These are phyloP conservation scores for Alnus glutinosa DNA, from an alignment of 306 rosid species.

Conservation along the genomic window DNA sequence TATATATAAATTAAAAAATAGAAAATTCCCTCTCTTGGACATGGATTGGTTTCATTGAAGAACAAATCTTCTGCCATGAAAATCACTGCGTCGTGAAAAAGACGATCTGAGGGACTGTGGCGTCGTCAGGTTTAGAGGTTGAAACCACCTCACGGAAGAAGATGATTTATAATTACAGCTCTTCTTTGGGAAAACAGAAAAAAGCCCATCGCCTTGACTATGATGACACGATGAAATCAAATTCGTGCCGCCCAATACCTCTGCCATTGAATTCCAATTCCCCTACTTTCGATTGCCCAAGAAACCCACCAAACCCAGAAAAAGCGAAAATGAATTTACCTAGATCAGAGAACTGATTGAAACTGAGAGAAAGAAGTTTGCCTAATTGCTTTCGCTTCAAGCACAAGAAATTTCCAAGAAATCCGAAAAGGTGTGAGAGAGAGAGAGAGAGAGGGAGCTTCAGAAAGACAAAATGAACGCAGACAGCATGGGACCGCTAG, in stretches of 20 bases:
- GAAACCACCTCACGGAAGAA: slow-evolving; percentile 25
- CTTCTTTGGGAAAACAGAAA: slow-evolving; percentile 36
- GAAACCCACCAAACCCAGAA: not conserved
- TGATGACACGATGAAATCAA: slow-evolving; percentile 46
- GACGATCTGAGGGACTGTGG: slow-evolving; percentile 40
- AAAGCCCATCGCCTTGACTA: slow-evolving; percentile 20
- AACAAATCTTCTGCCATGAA: slow-evolving; percentile 39
- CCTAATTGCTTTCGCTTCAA: not conserved
- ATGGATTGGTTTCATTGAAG: slow-evolving; percentile 33
- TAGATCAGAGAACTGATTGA: not conserved
- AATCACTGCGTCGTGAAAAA: slow-evolving; percentile 26
- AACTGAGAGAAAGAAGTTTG: too few species aligned
- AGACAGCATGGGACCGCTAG: not conserved
- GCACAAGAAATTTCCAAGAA: not conserved
- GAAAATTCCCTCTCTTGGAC: slow-evolving; percentile 26
- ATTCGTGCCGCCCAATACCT: slow-evolving; percentile 45
- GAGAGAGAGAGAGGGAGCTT: not conserved
- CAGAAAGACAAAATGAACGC: not conserved
- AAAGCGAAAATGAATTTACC: not conserved
- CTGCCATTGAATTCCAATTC: slow-evolving; percentile 46
- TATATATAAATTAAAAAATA: not conserved
- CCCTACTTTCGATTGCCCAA: not conserved
- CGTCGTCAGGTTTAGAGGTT: slow-evolving; percentile 42
- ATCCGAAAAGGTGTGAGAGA: not conserved
- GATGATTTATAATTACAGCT: slow-evolving; percentile 26